Evolutionary conservation across 2,329 filamentous ascomycete genomes (phyloP), one percentile per base, ranked within the genome.

Genomic region (Aspergillus neotritici): DNA sequence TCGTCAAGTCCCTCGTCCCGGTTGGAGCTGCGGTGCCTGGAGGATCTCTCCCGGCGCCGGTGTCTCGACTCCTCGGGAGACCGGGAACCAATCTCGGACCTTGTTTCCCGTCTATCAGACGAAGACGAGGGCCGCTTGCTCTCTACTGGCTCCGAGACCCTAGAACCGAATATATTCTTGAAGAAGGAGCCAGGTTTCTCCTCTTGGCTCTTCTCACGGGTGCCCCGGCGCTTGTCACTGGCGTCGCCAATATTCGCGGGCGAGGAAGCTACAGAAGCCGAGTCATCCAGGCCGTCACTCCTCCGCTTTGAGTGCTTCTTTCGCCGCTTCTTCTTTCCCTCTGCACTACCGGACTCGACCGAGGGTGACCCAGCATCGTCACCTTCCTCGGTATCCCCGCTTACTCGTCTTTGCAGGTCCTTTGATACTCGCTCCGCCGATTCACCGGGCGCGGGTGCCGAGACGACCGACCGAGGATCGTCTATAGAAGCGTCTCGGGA

Each of bases 21-120:
- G 32, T 66, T 69, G 30, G 58, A 62, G 46, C 57, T 64, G 46
- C 55, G 53, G 34, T 66, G 55, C 59, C 68, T 53, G 42, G 65
- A 57, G 56, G 65, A 54, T 59, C 65, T 71, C 54, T 74, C 72
- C 50, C 68, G 67, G 47, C 68, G 71, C 34, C 67, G 69, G 46
- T 66, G 70, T 42, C 70, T 69, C 21, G 60, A 56, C 11, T 63
- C 61, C 13, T 71, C 70, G 28, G 43, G 40, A 7, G 30, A 31
- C 14, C 65, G 63, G 34, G 54, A 46, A 43, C 57, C 63, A 39
- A 56, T 52, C 48, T 69, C 66, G 9, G 67, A 68, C 42, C 63
- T 57, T 8, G 58, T 56, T 34, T 67, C 63, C 12, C 43, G 52
- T 35, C 58, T 62, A 34, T 60, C 61, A 31, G 58, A 9, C 7